Conservation (phyloP, 2,329 filamentous ascomycete species). For the Botrytis hyacinthi region DNA sequence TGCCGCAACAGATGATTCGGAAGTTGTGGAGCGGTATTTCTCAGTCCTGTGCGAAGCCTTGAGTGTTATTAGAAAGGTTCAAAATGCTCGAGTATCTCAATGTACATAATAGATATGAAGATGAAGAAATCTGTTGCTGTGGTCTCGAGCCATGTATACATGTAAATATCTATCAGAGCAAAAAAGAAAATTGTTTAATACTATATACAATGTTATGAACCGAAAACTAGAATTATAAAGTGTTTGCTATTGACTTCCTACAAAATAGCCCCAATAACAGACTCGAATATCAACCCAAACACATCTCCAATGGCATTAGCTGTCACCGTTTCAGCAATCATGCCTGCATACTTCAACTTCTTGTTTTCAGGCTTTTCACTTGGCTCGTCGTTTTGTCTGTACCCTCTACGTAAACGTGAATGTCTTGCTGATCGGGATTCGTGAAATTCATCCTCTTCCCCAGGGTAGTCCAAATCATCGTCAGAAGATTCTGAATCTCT, state of each 20-base stretch:
- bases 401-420: not conserved
- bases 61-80: not conserved
- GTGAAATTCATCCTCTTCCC: not conserved
- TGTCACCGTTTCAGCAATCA: slow-evolving; percentile 5
- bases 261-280: slow-evolving; percentile 4
- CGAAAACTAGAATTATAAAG: not conserved
- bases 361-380: not conserved
- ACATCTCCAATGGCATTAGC: slow-evolving; percentile 1
- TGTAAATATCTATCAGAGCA: not conserved
- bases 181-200: not conserved
- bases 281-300: slow-evolving; percentile 7
- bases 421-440: not conserved
- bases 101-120: not conserved
- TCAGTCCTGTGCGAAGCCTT: not conserved
- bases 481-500: not conserved
- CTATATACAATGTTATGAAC: not conserved
- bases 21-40: not conserved
- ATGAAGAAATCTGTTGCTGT: not conserved
- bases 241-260: not conserved
- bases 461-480: not conserved
- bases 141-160: not conserved
- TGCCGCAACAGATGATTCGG: not conserved
- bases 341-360: not conserved
- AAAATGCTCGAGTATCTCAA: not conserved
- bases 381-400: not conserved